Percentiles rank a stretch among this genome's conserved stretches.
phyloP scores from a whole-genome alignment of 225 moss, liverwort and hornwort genomes.

The Physcomitrium patens region DNA sequence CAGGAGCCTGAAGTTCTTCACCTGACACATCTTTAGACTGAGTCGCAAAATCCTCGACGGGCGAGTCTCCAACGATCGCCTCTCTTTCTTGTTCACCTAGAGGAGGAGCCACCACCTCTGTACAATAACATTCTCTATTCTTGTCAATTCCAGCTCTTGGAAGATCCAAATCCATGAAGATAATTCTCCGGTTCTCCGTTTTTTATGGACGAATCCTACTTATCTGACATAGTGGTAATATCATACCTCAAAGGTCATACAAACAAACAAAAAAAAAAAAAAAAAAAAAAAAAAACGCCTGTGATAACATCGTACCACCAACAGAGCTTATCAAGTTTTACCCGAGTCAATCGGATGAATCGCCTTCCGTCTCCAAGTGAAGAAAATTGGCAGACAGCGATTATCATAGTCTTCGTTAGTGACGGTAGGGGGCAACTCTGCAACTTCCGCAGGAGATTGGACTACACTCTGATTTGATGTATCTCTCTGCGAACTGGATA shows the following conservation, averaged over 20 bases:
- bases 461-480: background rate
- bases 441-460: conserved; percentile 17
- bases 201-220: background rate
- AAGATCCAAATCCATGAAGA: background rate
- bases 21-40: conserved; percentile 26
- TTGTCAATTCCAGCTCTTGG: background rate
- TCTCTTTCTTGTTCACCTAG: conserved; percentile 28
- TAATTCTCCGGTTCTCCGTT: background rate
- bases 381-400: conserved; percentile 59
- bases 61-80: conserved; percentile 7
- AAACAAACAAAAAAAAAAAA: background rate
- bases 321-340: conserved; percentile 16
- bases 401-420: conserved; percentile 36
- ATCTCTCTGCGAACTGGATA: background rate
- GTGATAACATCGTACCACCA: background rate
- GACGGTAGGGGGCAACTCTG: conserved; percentile 23
- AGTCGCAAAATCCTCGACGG: conserved; percentile 15
- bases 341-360: conserved; percentile 38
- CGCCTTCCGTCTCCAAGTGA: conserved; percentile 53
- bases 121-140: background rate
- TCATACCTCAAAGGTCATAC: background rate
- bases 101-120: conserved; percentile 47
- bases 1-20: conserved; percentile 7
- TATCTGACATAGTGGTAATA: background rate
- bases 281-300: too few relatives aligned